Evolutionary conservation across 1,284 basidiomycete genomes (phyloP).

Genomic region (Athelia psychrophila): DNA sequence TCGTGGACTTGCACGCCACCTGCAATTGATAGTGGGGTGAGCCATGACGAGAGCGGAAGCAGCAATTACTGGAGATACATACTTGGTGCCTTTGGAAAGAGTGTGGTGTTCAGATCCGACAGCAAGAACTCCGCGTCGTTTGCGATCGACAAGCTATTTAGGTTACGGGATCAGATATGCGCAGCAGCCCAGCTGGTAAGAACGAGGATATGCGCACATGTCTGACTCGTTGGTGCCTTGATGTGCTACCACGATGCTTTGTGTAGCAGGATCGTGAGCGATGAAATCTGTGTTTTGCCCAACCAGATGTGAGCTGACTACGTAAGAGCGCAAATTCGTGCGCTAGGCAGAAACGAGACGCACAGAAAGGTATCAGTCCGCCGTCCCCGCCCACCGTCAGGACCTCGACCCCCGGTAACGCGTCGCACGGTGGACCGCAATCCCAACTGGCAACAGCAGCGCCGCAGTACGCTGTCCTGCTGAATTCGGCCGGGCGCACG

Average conservation of each 20-base stretch:
- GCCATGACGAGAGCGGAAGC: background rate
- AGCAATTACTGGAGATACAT: slow-evolving; percentile 9
- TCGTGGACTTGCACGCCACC: slow-evolving; percentile 34
- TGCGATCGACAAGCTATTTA: slow-evolving; percentile 42
- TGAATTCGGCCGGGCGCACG: slow-evolving; percentile 36
- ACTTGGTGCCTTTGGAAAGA: slow-evolving; percentile 33
- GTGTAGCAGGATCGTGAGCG: slow-evolving; percentile 33
- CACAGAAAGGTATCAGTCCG: slow-evolving; percentile 31
- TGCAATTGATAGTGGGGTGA: slow-evolving; percentile 17
- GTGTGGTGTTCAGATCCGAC: slow-evolving; percentile 32
- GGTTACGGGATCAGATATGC: background rate
- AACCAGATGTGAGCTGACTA: background rate
- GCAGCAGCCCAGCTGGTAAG: no score
- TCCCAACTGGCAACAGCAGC: slow-evolving; percentile 27
- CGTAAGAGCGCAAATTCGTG: background rate
- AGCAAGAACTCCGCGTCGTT: slow-evolving; percentile 39
- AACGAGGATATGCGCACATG: slow-evolving; percentile 14
- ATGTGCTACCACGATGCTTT: slow-evolving; percentile 45
- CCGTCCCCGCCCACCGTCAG: slow-evolving; percentile 36
- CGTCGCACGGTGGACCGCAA: slow-evolving; percentile 35
- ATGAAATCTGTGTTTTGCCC: slow-evolving; percentile 31
- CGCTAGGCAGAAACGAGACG: no score
- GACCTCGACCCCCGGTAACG: slow-evolving; percentile 27
- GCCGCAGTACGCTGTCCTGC: slow-evolving; percentile 39
- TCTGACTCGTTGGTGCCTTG: slow-evolving; percentile 40